Percentiles rank a stretch among this genome's conserved stretches.
These are phyloP conservation scores for Pleurotus tuber-regium DNA, from an alignment of 768 basidiomycete species.

Conservation along the genomic window DNA sequence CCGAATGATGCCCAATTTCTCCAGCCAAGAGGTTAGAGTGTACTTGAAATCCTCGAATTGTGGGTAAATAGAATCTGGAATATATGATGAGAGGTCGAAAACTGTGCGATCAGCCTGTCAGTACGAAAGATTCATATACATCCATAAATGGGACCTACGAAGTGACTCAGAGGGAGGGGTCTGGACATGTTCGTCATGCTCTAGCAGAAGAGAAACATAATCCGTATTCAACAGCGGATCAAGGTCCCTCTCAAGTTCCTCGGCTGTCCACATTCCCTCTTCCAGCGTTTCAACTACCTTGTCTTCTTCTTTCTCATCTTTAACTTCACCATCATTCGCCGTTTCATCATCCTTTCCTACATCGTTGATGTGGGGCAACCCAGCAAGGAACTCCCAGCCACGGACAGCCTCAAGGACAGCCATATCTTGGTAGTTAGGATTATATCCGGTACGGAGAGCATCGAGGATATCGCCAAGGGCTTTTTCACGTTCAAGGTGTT, in stretches of 20 bases:
- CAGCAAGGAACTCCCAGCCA: conserved; percentile 81
- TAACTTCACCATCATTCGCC: conserved; percentile 24
- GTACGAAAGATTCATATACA: too few relatives aligned
- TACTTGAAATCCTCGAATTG: conserved; percentile 69
- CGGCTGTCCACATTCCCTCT: conserved; percentile 59
- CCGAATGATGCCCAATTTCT: conserved; percentile 57
- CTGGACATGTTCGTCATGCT: conserved; percentile 70
- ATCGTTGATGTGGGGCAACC: conserved; percentile 70
- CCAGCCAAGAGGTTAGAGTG: conserved; percentile 58
- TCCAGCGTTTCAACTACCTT: conserved; percentile 47
- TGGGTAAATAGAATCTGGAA: conserved; percentile 79
- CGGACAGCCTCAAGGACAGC: conserved; percentile 95
- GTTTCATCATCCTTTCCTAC: conserved; percentile 46
- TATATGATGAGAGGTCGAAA: conserved; percentile 74
- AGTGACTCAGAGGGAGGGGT: conserved; percentile 45
- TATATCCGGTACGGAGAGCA: conserved; percentile 80
- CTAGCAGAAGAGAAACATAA: conserved; percentile 70
- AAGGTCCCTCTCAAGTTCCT: conserved; percentile 56
- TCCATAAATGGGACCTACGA: conserved; percentile 47
- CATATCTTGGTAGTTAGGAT: conserved; percentile 99
- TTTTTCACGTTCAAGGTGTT: conserved; percentile 72
- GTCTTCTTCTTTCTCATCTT: conserved; percentile 27
- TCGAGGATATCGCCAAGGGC: conserved; percentile 82
- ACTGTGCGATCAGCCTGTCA: too few relatives aligned
- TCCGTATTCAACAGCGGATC: conserved; percentile 60